Evolutionary conservation across 371 early-diverging fungal genomes (phyloP), one percentile per base, ranked within the genome.

Genomic region (Lichtheimia hyalospora): DNA sequence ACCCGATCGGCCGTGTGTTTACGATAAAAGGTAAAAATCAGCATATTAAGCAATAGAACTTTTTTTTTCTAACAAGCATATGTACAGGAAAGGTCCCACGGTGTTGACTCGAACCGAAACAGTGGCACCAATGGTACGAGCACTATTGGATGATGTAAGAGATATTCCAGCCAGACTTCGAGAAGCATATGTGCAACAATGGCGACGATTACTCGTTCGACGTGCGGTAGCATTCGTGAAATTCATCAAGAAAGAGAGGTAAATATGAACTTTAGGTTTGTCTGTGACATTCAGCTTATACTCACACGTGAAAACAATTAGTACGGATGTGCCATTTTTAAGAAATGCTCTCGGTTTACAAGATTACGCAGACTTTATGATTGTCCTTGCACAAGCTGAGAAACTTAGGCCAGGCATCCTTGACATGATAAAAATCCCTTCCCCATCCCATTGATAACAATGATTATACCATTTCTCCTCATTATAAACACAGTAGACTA

Each of bases 321-420:
- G 39, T 15, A 40, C 28, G 34, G 12, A 18, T 18, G 48, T 14
- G 41, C 27, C 52, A 34, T 27, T 54, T 20, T 42, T 76, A 43
- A 65, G 71, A 68, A 53, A 79, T 55, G 69, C 75, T 2, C 56
- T 79, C 15, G 69, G 58, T 18, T 34, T 76, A 15, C 63, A 66
- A 39, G 43, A 70, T 34, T 56, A 62, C 66, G 53, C 58, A 14
- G 84, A 83, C 54, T 73, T 85, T 28, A 71, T 65, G 13, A 77
- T 85, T 42, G 70, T 85, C 5, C 62, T 83, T n/a, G 73, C 81
- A 10, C 81, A 79, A 21, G 85, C 85, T 2, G 85, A 85, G 21
- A 75, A 83, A 48, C 40, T 85, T 16, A 70, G 72, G 43, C 83
- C 82, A 18, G 81, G 82, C 0, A 75, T 76, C 39, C 69, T 77